phyloP scores from a whole-genome alignment of 2,329 filamentous ascomycete species.

The Thermothelomyces thermophilus region DNA sequence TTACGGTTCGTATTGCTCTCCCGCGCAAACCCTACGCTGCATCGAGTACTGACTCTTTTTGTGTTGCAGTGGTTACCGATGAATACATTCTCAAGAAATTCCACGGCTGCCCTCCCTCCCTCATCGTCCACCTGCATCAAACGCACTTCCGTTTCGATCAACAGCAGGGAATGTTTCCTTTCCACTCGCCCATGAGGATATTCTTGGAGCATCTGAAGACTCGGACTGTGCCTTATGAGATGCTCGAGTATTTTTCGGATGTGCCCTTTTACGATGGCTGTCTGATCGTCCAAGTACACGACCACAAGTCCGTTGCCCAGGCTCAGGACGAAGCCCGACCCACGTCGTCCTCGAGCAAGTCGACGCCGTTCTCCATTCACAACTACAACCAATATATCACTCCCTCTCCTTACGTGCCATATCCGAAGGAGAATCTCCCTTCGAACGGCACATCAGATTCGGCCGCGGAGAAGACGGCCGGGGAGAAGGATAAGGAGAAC shows the following conservation, averaged over 20 bases:
- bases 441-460: slow-evolving; percentile 23
- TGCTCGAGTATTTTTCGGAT: slow-evolving; percentile 70
- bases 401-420: slow-evolving; percentile 77
- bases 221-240: slow-evolving; percentile 80
- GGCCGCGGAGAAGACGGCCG: slow-evolving; percentile 31
- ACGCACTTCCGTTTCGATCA: slow-evolving; percentile 89
- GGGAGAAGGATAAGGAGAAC: slow-evolving; percentile 51
- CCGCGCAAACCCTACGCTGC: not conserved
- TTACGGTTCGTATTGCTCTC: slow-evolving; percentile 38
- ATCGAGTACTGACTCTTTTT: slow-evolving; percentile 6
- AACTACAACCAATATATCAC: slow-evolving; percentile 88
- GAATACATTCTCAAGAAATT: slow-evolving; percentile 80
- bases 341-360: slow-evolving; percentile 53
- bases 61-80: slow-evolving; percentile 41
- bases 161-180: slow-evolving; percentile 86
- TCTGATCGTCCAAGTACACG: slow-evolving; percentile 88
- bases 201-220: slow-evolving; percentile 69
- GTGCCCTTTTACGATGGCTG: slow-evolving; percentile 91
- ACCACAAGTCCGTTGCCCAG: slow-evolving; percentile 65
- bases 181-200: slow-evolving; percentile 84
- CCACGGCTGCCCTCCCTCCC: slow-evolving; percentile 59
- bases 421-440: slow-evolving; percentile 49
- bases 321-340: slow-evolving; percentile 53
- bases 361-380: slow-evolving; percentile 74
- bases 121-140: slow-evolving; percentile 78